Percentiles rank a stretch among this genome's conserved stretches.
Evolutionary conservation across 805 yeast species (phyloP).

Genomic region (Metschnikowia lunata): DNA sequence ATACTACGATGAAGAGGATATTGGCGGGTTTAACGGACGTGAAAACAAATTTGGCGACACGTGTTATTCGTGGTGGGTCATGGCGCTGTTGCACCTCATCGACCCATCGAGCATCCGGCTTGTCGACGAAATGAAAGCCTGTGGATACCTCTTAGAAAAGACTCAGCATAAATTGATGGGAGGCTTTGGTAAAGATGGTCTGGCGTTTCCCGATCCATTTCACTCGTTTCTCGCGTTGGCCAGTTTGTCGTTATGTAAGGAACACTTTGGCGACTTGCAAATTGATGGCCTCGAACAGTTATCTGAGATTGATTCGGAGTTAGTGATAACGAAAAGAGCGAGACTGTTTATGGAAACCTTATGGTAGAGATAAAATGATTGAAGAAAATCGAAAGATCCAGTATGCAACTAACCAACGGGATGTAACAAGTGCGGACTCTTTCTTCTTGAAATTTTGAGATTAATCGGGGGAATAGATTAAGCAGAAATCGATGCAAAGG

Average conservation of each 20-base stretch:
- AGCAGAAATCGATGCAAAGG: too few species aligned
- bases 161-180: constrained; percentile 67
- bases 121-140: constrained; percentile 32
- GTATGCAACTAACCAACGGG: too few species aligned
- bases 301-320: constrained; percentile 11
- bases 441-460: too few species aligned
- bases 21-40: constrained; percentile 84
- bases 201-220: constrained; percentile 63
- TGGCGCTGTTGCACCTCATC: constrained; percentile 53
- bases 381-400: too few species aligned
- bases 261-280: background rate
- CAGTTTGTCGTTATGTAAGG: constrained; percentile 36
- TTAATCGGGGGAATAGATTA: too few species aligned
- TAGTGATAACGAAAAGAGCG: constrained; percentile 13
- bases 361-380: constrained; percentile 5
- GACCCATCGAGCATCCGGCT: constrained; percentile 22
- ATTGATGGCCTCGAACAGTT: constrained; percentile 7
- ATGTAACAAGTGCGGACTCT: too few species aligned
- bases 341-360: constrained; percentile 13
- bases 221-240: constrained; percentile 64
- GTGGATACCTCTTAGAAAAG: constrained; percentile 42
- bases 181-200: constrained; percentile 71
- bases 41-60: constrained; percentile 82
- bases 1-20: constrained; percentile 43
- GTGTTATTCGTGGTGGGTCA: constrained; percentile 83